phyloP scores from a whole-genome alignment of 192 early-diverging fungal genomes.

The Coemansia sp. region DNA sequence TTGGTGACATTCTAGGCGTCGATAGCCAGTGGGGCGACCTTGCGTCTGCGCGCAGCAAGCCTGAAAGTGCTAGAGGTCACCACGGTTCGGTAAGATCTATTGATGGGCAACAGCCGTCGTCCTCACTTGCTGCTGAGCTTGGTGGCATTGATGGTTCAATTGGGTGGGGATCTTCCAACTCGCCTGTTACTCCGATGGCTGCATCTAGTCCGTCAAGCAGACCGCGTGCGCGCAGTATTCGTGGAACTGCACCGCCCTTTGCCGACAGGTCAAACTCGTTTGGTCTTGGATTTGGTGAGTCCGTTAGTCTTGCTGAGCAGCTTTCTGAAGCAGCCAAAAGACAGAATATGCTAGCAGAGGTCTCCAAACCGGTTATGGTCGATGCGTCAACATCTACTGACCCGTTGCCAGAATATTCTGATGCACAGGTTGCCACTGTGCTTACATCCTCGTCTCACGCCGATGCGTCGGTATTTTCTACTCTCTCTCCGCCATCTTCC shows the following conservation, averaged over 20 bases:
- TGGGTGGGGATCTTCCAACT: constrained; percentile 1
- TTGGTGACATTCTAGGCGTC: constrained; percentile 45
- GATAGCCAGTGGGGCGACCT: constrained; percentile 42
- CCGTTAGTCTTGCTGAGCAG: constrained; percentile 45
- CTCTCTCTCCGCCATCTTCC: constrained; percentile 15
- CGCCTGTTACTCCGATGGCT: constrained; percentile 19
- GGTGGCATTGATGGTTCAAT: constrained; percentile 10
- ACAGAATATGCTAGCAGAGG: neutral
- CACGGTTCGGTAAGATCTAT: neutral
- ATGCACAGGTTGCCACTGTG: constrained; percentile 4
- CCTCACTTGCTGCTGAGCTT: constrained; percentile 38
- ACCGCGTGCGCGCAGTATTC: constrained; percentile 26
- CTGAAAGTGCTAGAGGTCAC: constrained; percentile 16
- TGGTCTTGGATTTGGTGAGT: constrained; percentile 42
- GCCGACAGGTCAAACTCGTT: constrained; percentile 28
- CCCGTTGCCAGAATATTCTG: constrained; percentile 8
- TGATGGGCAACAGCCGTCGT: neutral
- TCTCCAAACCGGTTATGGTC: constrained; percentile 13
- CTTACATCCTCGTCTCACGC: neutral
- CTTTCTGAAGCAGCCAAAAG: constrained; percentile 24
- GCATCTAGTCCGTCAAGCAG: constrained; percentile 5
- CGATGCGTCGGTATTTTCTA: constrained; percentile 12
- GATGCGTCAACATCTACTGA: constrained; percentile 38
- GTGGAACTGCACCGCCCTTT: constrained; percentile 34
- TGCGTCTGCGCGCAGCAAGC: constrained; percentile 26